Base-by-base conservation (phyloP, 1,139 yeast species). In the Suhomyces atakaporum region DNA sequence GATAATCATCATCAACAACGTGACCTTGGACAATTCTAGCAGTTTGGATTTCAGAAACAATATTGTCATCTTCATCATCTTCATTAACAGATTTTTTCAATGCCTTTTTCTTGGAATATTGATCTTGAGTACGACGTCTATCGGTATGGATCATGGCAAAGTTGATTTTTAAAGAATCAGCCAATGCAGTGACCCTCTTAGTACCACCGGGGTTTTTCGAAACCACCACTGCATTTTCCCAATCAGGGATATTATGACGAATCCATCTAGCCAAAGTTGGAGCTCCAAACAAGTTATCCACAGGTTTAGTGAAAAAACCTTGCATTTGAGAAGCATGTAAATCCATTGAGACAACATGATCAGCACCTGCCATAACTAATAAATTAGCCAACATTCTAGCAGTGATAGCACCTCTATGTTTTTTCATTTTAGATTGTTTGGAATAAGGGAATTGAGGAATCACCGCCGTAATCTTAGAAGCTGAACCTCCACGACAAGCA, bases 61-160 rank as follows among this genome's bases (percentile, higher is more conserved):
- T 66, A 38, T 84, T 82, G 43, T 83, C 78, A 47, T 80, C 79
- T 47, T 81, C 87, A 35, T 66, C 75, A 37, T 66, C 75, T 24
- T 62, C 33, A 26, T 40, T 32, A 35, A 35, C 42, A 26, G 46
- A 33, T 73, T 44, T 67, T 62, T 62, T 66, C 46, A 68, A 56
- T 9, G 62, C 65, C 50, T 62, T 63, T 36, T 60, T 66, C 47
- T 62, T 64, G 35, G 64, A 62, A 51, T 79, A 84, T 38, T 77
- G 74, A 62, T 85, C 95, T 53, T 82, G 83, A 31, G 83, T 79
- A 63, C 98, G 82, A 63, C 97, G 84, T 59, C 97, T 81, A 64
- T 92, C 98, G 21, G 98, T 92, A 60, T 94, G 97, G 51, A 94
- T 92, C 97, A 94, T 92, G 43, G 98, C 99, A 57, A 94, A 94